Evolutionary conservation across 1,284 basidiomycete species (phyloP), one percentile per base, ranked within the genome.

Genomic region (Puccinia triticina): DNA sequence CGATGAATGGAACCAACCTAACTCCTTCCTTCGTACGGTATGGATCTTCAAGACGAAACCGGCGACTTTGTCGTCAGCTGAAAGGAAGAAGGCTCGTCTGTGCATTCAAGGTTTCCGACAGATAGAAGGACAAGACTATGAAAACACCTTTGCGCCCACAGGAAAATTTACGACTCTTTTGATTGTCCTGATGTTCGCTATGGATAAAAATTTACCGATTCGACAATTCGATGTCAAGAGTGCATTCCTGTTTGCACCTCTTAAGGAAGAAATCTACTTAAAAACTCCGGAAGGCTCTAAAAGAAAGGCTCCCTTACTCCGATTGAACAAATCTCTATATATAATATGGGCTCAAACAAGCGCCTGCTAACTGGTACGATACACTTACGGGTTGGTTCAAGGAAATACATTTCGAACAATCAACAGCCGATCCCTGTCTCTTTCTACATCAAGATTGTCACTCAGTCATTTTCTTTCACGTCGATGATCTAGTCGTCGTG

Each of bases 31-130:
- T 0, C 14, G 21, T 16, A 74, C 72, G 0, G 2, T 32, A 0
- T 74, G 72, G 72, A 50, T 74, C 29, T 74, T 74, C 32, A 29
- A 55, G n/a, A 74, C 72, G 0, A 74, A 74, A 57, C 72, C 50
- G 2, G 5, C 21, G 4, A 74, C 72, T 29, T 32, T 26, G 0
- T 55, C 29, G 0, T 11, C 48, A 1, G 4, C 0, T 11, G 48
- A 57, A 55, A 32, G 16, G 26, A 48, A 74, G 29, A 74, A 74
- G n/a, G 72, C 48, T 2, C 26, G 29, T 0, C 32, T 74, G 0
- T 74, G 50, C 14, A 57, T 57, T 34, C 72, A 74, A 34, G 72
- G 72, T 0, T 74, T 43, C 12, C 40, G 4, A 7, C 40, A 43
- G 12, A 12, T 43, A 43, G 40, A 4, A 43, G 40, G 40, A 55